Base-by-base conservation (phyloP, 2,329 filamentous ascomycete species). In the Cadophora gregata region DNA sequence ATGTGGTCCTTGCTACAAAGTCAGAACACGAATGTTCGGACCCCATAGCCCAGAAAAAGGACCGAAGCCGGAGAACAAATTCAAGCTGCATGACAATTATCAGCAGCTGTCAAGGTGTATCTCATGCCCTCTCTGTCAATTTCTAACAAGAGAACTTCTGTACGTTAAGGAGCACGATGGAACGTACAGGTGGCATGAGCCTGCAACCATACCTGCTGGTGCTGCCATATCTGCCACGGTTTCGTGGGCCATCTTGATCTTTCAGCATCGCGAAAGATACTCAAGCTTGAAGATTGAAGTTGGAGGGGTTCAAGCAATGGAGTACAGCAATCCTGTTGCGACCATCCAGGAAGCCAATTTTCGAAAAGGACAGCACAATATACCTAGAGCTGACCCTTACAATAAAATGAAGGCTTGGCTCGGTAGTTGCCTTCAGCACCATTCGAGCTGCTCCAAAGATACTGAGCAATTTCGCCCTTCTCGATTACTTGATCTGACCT, bases 1-100 rank as follows among this genome's bases (percentile, higher is more conserved):
- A 27, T 51, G 48, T 51, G 48, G 48, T 19, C 48, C 48, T 51
- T 51, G 48, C 25, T 27, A 51, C 48, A 27, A 51, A 27, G 12
- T 29, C 24, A 51, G 48, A 51, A 51, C 48, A 27, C 48, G 48
- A 29, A 51, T 51, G 48, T 51, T 51, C 14, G 48, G 24, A n/a
- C 48, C 48, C 10, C 24, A 51, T 27, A 51, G 19, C 8, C 48
- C 48, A 27, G 21, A 27, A 4, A 27, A 51, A 51, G 48, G 48
- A 51, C 24, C 48, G 19, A 16, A 51, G 7, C 48, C 48, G 12
- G 24, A 3, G 24, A 51, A 51, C 48, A 27, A 51, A 27, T 51
- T 29, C 48, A 51, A 16, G 24, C 25, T 51, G 5, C 48, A 51
- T 27, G 48, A 51, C 48, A 51, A 27, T 12, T 51, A 51, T 7